phyloP scores from a whole-genome alignment of 179 eudicot species.

The Silene noctiflora region DNA sequence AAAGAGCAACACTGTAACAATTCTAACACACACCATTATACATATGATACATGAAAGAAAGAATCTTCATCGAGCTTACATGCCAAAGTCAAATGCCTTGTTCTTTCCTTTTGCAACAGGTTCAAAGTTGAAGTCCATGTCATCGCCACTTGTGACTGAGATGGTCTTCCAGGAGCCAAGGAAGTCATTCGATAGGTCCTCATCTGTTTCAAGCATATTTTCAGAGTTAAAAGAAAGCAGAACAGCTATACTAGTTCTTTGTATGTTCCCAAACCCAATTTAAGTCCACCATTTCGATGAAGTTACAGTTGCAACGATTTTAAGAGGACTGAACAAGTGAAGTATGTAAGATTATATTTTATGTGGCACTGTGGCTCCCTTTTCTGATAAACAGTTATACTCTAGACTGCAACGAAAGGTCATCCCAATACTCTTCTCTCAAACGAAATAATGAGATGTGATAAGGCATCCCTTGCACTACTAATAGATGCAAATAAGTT shows the following conservation, averaged over 20 bases:
- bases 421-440: neutral
- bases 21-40: neutral
- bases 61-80: slow-evolving; percentile 48
- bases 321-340: neutral
- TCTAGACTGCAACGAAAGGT: neutral
- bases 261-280: neutral
- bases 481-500: neutral
- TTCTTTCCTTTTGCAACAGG: slow-evolving; percentile 63
- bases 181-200: slow-evolving; percentile 73
- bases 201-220: slow-evolving; percentile 41
- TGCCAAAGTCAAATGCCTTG: slow-evolving; percentile 65
- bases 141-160: slow-evolving; percentile 49
- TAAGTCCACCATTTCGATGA: neutral
- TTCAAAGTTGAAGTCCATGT: slow-evolving; percentile 74
- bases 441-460: slow-evolving; percentile 4
- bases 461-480: neutral
- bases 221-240: neutral
- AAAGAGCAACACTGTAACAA: neutral
- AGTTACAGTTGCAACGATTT: neutral
- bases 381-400: neutral
- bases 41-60: slow-evolving; percentile 7
- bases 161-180: slow-evolving; percentile 73
- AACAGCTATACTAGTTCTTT: neutral
- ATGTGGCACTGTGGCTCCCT: neutral
- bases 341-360: neutral